Percentiles rank a stretch among this genome's conserved stretches.
These are phyloP conservation scores for Yamadazyma paraphyllophila DNA, from an alignment of 805 yeast genomes.

Conservation along the genomic window DNA sequence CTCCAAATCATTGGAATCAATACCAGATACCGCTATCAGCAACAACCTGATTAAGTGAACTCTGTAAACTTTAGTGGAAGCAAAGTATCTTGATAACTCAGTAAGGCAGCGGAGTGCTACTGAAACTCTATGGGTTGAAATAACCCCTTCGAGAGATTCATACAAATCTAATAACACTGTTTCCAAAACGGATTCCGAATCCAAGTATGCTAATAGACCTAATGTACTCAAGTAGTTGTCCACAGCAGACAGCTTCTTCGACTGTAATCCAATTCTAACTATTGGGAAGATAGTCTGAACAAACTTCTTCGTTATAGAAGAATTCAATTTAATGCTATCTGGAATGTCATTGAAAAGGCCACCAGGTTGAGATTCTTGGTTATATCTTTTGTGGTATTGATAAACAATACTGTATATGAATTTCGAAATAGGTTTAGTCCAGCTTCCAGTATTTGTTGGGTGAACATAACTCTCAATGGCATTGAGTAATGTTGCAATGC, in stretches of 20 bases:
- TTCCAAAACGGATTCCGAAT: conserved; percentile 55
- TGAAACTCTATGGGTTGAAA: conserved; percentile 75
- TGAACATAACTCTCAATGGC: conserved; percentile 81
- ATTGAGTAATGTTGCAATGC: conserved; percentile 55
- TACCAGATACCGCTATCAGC: conserved; percentile 69
- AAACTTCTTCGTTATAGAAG: conserved; percentile 40
- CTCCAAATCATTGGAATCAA: conserved; percentile 82
- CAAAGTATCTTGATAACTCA: conserved; percentile 65
- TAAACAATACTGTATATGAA: conserved; percentile 59
- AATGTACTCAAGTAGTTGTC: conserved; percentile 59
- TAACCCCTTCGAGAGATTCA: conserved; percentile 63
- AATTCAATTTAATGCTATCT: conserved; percentile 28
- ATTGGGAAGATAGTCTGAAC: conserved; percentile 53
- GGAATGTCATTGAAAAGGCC: conserved; percentile 25
- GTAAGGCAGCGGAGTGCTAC: conserved; percentile 70
- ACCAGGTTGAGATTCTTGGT: conserved; percentile 45
- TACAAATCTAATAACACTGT: conserved; percentile 68
- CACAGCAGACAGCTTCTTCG: conserved; percentile 58
- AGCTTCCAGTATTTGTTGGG: conserved; percentile 90
- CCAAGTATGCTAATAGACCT: conserved; percentile 60
- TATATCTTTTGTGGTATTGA: conserved; percentile 57
- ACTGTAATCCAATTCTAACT: conserved; percentile 70
- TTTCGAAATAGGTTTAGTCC: conserved; percentile 72
- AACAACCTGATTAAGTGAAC: conserved; percentile 77
- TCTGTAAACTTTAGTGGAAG: conserved; percentile 58